Conservation (phyloP, 208 protist species). For the Trypanosoma boissoni region DNA sequence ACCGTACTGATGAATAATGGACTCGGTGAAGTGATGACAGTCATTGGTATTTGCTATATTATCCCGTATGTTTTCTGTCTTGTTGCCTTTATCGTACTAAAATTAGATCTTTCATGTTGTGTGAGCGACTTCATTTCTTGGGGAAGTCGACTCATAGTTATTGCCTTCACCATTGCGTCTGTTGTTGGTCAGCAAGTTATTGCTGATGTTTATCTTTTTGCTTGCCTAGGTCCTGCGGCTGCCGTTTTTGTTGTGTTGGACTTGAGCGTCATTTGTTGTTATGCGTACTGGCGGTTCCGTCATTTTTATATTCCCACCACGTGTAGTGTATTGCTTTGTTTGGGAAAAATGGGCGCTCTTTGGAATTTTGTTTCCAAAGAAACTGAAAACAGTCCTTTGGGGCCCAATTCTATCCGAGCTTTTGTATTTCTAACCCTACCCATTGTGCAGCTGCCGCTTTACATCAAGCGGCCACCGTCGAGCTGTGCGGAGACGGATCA, state of each 20-base stretch:
- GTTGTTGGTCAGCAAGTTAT: constrained; percentile 17
- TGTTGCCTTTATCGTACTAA: constrained; percentile 8
- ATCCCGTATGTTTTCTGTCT: constrained; percentile 19
- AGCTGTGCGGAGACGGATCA: background rate
- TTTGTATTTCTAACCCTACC: constrained; percentile 20
- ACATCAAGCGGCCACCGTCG: constrained; percentile 3
- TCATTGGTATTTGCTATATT: constrained; percentile 27
- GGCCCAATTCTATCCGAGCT: constrained; percentile 8
- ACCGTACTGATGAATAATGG: constrained; percentile 24
- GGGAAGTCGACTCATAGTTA: constrained; percentile 3
- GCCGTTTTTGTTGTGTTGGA: constrained; percentile 6
- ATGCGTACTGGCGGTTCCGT: background rate
- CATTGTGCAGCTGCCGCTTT: constrained; percentile 25
- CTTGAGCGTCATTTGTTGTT: constrained; percentile 11
- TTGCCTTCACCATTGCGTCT: constrained; percentile 10
- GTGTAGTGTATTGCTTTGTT: constrained; percentile 11
- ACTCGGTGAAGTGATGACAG: constrained; percentile 27
- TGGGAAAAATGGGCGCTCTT: constrained; percentile 12
- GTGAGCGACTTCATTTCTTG: background rate
- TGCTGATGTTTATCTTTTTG: constrained; percentile 14
- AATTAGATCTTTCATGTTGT: constrained; percentile 8
- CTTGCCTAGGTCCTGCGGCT: background rate
- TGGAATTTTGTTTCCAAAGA: background rate
- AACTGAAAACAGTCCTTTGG: background rate
- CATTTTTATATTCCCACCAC: constrained; percentile 7